phyloP scores from a whole-genome alignment of 2,329 filamentous ascomycete genomes.

The Ceratocystis destructans region DNA sequence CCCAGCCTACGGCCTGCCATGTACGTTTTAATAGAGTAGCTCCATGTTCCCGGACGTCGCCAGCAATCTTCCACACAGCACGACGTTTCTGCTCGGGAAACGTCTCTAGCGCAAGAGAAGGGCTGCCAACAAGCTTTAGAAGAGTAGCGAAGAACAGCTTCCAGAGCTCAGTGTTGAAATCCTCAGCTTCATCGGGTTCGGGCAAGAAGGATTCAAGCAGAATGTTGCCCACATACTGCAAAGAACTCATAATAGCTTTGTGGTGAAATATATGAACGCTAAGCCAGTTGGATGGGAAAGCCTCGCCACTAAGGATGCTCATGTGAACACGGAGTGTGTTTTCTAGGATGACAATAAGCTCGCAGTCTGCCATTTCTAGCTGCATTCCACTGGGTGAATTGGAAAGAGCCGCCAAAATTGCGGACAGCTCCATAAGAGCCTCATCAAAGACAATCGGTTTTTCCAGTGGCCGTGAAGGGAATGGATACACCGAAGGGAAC shows the following conservation, averaged over 20 bases:
- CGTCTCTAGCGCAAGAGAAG: constrained; percentile 79
- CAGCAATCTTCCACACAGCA: constrained; percentile 97
- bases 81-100: constrained; percentile 94
- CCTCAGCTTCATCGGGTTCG: constrained; percentile 77
- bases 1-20: constrained; percentile 97
- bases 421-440: constrained; percentile 73
- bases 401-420: constrained; percentile 69
- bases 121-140: constrained; percentile 76
- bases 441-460: constrained; percentile 61
- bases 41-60: constrained; percentile 84
- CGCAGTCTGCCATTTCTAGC: constrained; percentile 59
- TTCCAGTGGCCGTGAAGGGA: constrained; percentile 57
- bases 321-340: constrained; percentile 73
- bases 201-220: constrained; percentile 76
- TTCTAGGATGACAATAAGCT: constrained; percentile 60
- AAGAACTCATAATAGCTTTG: constrained; percentile 70
- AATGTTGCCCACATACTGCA: constrained; percentile 69
- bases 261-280: constrained; percentile 90
- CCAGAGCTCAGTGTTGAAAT: constrained; percentile 89
- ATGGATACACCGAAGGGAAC: constrained; percentile 83
- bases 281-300: constrained; percentile 80
- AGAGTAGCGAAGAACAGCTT: constrained; percentile 83
- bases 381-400: constrained; percentile 56
- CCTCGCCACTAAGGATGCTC: constrained; percentile 77
- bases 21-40: constrained; percentile 71